A percentile compares a stretch with the other conserved stretches of the same genome.
These are phyloP conservation scores for Nectriaceae sp. DNA, from an alignment of 2,329 filamentous ascomycete genomes.

Conservation along the genomic window DNA sequence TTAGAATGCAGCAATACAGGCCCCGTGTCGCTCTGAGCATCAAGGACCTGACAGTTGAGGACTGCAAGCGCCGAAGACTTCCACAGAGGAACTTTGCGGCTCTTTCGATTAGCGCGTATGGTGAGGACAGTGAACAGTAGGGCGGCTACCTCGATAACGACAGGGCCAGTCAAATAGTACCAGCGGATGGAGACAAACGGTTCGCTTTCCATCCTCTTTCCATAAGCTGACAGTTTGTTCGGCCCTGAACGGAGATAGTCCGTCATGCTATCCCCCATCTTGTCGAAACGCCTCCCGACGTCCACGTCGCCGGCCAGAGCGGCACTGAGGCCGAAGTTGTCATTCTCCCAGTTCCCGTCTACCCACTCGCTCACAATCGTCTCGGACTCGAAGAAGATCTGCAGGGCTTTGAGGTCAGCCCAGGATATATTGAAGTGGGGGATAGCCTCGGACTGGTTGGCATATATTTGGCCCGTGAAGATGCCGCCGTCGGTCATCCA, in stretches of 20 bases:
- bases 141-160: not conserved
- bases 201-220: constrained; percentile 2
- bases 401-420: not conserved
- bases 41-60: no score
- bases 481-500: not conserved
- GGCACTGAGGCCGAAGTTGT: constrained; percentile 7
- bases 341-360: constrained; percentile 6
- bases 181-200: constrained; percentile 8
- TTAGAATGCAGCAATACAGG: not conserved
- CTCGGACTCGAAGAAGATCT: not conserved
- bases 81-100: constrained; percentile 9
- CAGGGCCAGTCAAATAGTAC: constrained; percentile 5
- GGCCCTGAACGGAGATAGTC: constrained; percentile 9
- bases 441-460: not conserved
- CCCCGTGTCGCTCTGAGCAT: constrained; percentile 1
- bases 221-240: not conserved
- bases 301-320: constrained; percentile 10
- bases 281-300: constrained; percentile 1
- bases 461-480: not conserved
- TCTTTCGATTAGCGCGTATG: constrained; percentile 5
- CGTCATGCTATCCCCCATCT: constrained; percentile 12
- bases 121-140: constrained; percentile 6
- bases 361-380: constrained; percentile 4
- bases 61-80: constrained; percentile 16
- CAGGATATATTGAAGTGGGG: constrained; percentile 1